A percentile compares a stretch with the other conserved stretches of the same genome.
Evolutionary conservation across 108 stramenopile species (phyloP).

Genomic region (Chaetoceros tenuissimus): DNA sequence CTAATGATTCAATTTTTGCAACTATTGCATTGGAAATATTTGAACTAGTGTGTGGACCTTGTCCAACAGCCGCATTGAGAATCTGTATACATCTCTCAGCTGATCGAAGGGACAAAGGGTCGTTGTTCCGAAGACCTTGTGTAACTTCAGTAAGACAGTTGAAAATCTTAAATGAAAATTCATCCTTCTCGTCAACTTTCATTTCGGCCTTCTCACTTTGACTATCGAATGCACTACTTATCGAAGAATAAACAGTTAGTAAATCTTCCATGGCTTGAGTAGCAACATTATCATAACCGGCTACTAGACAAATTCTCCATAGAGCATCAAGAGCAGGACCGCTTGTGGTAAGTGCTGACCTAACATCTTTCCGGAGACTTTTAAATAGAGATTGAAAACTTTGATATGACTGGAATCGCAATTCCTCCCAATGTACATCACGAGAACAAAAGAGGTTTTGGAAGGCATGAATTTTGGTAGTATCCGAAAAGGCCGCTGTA

Average conservation of each 20-base stretch:
- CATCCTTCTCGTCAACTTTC: slow-evolving; percentile 27
- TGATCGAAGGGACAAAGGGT: slow-evolving; percentile 38
- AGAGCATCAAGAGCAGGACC: slow-evolving; percentile 60
- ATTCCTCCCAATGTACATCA: slow-evolving; percentile 37
- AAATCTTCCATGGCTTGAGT: slow-evolving; percentile 73
- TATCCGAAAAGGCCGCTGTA: slow-evolving; percentile 52
- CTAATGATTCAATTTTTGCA: slow-evolving; percentile 14
- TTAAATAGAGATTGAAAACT: slow-evolving; percentile 63
- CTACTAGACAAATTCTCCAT: slow-evolving; percentile 73
- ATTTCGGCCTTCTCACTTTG: slow-evolving; percentile 8
- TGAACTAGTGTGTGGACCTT: slow-evolving; percentile 24
- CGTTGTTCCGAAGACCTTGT: slow-evolving; percentile 37
- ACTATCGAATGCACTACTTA: slow-evolving; percentile 15
- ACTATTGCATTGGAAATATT: slow-evolving; percentile 43
- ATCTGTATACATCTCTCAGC: slow-evolving; percentile 80
- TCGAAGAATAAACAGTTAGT: slow-evolving; percentile 49
- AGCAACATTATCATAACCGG: slow-evolving; percentile 64
- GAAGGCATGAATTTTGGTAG: slow-evolving; percentile 51
- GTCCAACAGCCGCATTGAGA: slow-evolving; percentile 66
- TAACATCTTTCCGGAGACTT: slow-evolving; percentile 22
- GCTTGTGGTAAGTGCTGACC: slow-evolving; percentile 1
- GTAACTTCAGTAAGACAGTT: slow-evolving; percentile 58
- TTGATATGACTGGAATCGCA: slow-evolving; percentile 53
- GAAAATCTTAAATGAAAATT: slow-evolving; percentile 46
- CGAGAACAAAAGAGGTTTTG: slow-evolving; percentile 69